A percentile compares a stretch with the other conserved stretches of the same genome.
phyloP scores from a whole-genome alignment of 306 rosid genomes.

The Oemleria cerasiformis region DNA sequence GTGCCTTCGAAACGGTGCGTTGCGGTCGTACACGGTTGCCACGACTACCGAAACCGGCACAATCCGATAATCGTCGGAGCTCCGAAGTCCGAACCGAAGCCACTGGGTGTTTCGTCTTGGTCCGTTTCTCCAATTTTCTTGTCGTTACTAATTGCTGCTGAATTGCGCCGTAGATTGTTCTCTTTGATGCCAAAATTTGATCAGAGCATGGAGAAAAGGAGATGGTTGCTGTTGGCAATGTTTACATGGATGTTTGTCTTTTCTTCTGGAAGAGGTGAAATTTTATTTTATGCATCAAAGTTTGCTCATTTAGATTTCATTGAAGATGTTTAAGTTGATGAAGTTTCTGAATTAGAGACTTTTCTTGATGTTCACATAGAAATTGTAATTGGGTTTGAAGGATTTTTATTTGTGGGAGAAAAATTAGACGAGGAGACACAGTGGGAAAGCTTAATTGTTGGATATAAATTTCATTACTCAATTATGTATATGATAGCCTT shows the following conservation, averaged over 20 bases:
- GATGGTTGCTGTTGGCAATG: constrained; percentile 46
- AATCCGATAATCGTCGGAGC: constrained; percentile 10
- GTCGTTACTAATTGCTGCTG: neutral
- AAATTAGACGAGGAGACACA: neutral
- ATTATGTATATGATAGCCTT: neutral
- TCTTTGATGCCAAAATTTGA: neutral
- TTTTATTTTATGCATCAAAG: constrained; percentile 2
- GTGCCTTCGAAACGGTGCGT: constrained; percentile 2
- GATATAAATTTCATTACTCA: too few species aligned
- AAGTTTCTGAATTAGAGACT: neutral
- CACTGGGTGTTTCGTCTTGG: constrained; percentile 9
- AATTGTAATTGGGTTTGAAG: neutral
- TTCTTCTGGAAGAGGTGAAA: constrained; percentile 60
- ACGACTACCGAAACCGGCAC: constrained; percentile 1
- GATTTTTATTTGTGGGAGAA: neutral
- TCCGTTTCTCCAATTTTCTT: neutral
- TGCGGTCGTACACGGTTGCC: neutral
- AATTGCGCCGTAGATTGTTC: constrained; percentile 21
- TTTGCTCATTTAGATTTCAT: constrained; percentile 1
- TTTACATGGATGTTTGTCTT: constrained; percentile 34
- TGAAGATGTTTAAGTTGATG: neutral
- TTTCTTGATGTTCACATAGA: neutral
- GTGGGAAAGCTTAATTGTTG: neutral
- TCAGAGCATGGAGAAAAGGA: constrained; percentile 51
- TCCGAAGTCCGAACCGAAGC: neutral